Evolutionary conservation across 2,329 filamentous ascomycete genomes (phyloP).

Genomic region (Chaetomiaceae sp.): DNA sequence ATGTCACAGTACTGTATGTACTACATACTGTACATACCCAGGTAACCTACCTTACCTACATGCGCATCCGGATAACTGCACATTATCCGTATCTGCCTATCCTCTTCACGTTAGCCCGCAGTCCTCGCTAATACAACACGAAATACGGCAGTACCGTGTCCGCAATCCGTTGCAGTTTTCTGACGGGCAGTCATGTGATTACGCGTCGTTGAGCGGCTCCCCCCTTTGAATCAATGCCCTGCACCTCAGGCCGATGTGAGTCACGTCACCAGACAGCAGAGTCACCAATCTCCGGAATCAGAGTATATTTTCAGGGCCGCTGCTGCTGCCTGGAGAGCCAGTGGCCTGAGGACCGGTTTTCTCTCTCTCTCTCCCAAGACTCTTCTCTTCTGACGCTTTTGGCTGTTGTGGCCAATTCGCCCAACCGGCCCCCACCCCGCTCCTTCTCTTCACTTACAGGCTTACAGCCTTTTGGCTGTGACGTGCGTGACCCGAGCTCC

Average conservation of each 20-base stretch:
- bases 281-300: slow-evolving; percentile 1
- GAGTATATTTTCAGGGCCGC: slow-evolving; percentile 7
- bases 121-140: too few relatives aligned
- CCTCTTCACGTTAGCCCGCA: too few relatives aligned
- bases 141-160: too few relatives aligned
- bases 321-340: not conserved
- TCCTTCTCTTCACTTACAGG: too few relatives aligned
- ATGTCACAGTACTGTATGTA: too few relatives aligned
- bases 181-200: slow-evolving; percentile 22
- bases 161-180: too few relatives aligned
- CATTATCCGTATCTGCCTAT: too few relatives aligned
- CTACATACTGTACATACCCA: too few relatives aligned
- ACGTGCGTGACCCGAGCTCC: slow-evolving; percentile 4
- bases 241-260: slow-evolving; percentile 15
- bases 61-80: too few relatives aligned
- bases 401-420: too few relatives aligned
- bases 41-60: too few relatives aligned
- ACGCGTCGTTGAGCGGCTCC: slow-evolving; percentile 14
- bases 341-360: slow-evolving; percentile 10
- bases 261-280: slow-evolving; percentile 13
- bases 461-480: not conserved
- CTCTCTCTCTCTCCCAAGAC: not conserved
- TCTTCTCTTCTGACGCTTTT: not conserved
- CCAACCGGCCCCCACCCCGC: too few relatives aligned
- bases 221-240: slow-evolving; percentile 1